phyloP scores from a whole-genome alignment of 306 rosid species.

The Psophocarpus tetragonolobus region DNA sequence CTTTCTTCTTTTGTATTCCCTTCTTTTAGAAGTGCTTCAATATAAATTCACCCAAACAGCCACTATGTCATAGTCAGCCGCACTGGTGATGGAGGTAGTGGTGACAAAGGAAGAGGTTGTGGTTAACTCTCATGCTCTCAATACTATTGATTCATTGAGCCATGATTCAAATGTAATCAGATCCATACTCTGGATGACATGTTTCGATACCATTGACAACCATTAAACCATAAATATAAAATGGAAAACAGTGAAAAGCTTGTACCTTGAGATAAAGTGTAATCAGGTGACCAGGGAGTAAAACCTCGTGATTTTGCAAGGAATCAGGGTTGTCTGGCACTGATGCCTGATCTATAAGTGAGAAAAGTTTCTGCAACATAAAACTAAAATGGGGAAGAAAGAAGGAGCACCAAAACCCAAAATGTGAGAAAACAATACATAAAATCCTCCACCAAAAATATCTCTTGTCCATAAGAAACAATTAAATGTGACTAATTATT shows the following conservation, averaged over 20 bases:
- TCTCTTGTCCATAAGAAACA: not conserved
- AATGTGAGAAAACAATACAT: conserved; percentile 27
- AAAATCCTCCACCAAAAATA: conserved; percentile 17
- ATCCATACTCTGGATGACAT: not conserved
- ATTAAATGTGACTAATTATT: not conserved
- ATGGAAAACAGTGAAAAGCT: not conserved
- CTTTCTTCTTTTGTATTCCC: too few species aligned
- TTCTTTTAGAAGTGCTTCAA: too few species aligned
- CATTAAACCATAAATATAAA: not conserved
- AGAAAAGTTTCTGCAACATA: conserved; percentile 95
- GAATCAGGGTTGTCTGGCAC: conserved; percentile 86
- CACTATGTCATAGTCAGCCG: too few species aligned
- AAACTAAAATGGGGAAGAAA: conserved; percentile 52
- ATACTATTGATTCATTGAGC: not conserved
- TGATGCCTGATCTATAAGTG: conserved; percentile 88
- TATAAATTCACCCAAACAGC: too few species aligned
- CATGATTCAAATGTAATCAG: not conserved
- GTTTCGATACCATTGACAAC: not conserved
- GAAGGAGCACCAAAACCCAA: conserved; percentile 7
- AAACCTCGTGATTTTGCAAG: conserved; percentile 91
- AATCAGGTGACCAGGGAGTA: conserved; percentile 94
- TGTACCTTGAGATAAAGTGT: conserved; percentile 86
- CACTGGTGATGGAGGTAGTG: too few species aligned
- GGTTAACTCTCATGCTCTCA: too few species aligned
- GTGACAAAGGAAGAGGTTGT: too few species aligned